A percentile compares a stretch with the other conserved stretches of the same genome.
Conservation (phyloP, 805 yeast species). For the Teunomyces cretensis region DNA sequence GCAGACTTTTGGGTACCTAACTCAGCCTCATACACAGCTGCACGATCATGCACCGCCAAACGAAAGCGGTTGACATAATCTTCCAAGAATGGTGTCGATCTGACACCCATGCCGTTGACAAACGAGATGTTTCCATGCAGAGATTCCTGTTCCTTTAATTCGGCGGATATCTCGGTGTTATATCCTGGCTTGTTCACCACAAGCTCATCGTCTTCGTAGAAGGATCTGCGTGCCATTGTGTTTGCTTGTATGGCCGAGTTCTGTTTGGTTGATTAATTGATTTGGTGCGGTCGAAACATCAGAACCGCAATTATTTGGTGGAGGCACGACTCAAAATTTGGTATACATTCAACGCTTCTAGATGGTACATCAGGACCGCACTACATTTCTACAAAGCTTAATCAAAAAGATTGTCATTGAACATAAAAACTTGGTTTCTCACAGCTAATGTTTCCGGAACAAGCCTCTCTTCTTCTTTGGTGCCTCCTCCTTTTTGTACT, state of each 20-base stretch:
- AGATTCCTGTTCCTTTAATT: slow-evolving; percentile 39
- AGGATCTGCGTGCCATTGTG: slow-evolving; percentile 30
- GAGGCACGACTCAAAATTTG: too few relatives aligned
- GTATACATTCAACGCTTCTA: too few relatives aligned
- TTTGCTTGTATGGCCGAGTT: neutral
- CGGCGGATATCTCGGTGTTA: slow-evolving; percentile 35
- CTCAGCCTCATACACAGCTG: slow-evolving; percentile 43
- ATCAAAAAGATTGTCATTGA: neutral
- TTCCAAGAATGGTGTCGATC: slow-evolving; percentile 50
- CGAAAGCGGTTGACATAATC: slow-evolving; percentile 41
- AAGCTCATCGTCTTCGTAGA: slow-evolving; percentile 54
- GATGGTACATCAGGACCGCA: neutral
- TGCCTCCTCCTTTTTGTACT: slow-evolving; percentile 3
- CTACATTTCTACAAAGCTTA: neutral
- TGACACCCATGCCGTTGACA: slow-evolving; percentile 55
- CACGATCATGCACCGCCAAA: slow-evolving; percentile 35
- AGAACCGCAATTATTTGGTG: neutral
- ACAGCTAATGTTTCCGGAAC: slow-evolving; percentile 9
- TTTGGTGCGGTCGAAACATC: neutral
- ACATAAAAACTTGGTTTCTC: neutral
- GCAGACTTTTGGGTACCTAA: slow-evolving; percentile 47
- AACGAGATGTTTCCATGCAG: slow-evolving; percentile 39
- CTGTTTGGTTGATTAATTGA: neutral
- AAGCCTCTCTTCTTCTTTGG: slow-evolving; percentile 11
- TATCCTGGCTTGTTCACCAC: slow-evolving; percentile 50